Percentiles rank a stretch among this genome's conserved stretches.
Conservation (phyloP, 2,329 filamentous ascomycete genomes). For the Hysterium pulicare region DNA sequence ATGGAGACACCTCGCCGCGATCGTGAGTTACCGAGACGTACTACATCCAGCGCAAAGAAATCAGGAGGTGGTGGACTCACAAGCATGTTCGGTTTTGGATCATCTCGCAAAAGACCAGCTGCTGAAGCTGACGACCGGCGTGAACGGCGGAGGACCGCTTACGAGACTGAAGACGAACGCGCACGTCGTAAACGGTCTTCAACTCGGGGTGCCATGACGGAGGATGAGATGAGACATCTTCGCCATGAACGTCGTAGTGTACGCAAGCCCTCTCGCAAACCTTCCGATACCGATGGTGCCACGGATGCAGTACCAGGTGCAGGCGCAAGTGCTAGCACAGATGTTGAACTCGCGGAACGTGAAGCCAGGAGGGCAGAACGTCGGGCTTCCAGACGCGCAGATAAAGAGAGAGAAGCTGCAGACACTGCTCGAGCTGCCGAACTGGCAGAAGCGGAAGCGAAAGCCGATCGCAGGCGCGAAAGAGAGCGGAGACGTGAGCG, state of each 20-base stretch:
- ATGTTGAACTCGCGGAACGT: slow-evolving; percentile 30
- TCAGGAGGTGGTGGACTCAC: slow-evolving; percentile 56
- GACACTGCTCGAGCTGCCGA: slow-evolving; percentile 30
- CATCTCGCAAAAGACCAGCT: slow-evolving; percentile 30
- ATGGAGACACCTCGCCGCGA: slow-evolving; percentile 49
- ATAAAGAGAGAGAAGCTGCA: slow-evolving; percentile 25
- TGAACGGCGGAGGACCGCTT: slow-evolving; percentile 29
- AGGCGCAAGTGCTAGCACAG: slow-evolving; percentile 24
- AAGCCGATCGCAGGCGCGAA: slow-evolving; percentile 36
- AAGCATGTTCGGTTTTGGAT: slow-evolving; percentile 47
- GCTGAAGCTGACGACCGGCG: slow-evolving; percentile 27
- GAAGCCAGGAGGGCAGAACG: slow-evolving; percentile 38
- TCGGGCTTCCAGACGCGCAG: slow-evolving; percentile 30
- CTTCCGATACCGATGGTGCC: slow-evolving; percentile 17
- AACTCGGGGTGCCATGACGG: slow-evolving; percentile 29
- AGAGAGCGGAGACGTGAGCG: slow-evolving; percentile 35
- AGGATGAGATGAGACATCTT: slow-evolving; percentile 36
- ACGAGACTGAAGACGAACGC: slow-evolving; percentile 37
- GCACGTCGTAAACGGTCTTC: slow-evolving; percentile 37
- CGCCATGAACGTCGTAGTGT: slow-evolving; percentile 36
- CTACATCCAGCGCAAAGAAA: slow-evolving; percentile 62
- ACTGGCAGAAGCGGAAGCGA: slow-evolving; percentile 34
- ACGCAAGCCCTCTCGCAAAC: slow-evolving; percentile 21
- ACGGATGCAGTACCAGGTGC: slow-evolving; percentile 1
- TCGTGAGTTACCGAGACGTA: slow-evolving; percentile 51